Evolutionary conservation across 768 basidiomycete genomes (phyloP), one percentile per base, ranked within the genome.

Genomic region (Boletus rubescentipes): DNA sequence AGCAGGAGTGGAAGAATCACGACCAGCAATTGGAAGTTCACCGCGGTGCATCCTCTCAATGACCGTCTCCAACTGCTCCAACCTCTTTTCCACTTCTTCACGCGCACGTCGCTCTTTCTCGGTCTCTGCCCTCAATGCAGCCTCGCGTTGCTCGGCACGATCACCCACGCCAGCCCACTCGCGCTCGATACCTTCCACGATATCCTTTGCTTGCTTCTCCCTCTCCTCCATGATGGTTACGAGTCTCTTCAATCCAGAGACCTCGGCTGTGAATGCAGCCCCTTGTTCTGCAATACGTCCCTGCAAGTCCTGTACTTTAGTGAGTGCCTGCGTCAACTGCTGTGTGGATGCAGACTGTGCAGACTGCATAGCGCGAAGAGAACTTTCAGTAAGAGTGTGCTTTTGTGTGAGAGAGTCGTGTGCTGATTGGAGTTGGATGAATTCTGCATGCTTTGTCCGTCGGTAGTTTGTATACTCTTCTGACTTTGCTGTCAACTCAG

Each of bases 381-480:
- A 82, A 38, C 84, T 78, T 61, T 89, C 83, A 0, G 83, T 73
- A 34, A 89, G 78, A 0, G 83, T 78, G 55, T 86, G 81, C 6
- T 81, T 82, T 66, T 92, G 84, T 2, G 81, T 79, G 3, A 89
- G 73, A 6, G 84, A 73, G 66, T 97, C 93, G 55, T 90, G 81
- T 16, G 87, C 79, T 5, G 88, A 77, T 67, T 95, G 93, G 1
- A 96, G 77, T 31, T 80, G 81, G 16, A 84, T 74, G 45, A 91
- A 75, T 64, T 95, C 90, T 5, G 86, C 81, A 58, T 90, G 89
- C 71, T 92, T 92, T 26, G 81, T 75, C 35, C 89, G 87, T 47
- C 93, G 81, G 67, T 91, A 91, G 65, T 83, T 89, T 7, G 89
- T 80, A 61, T 86, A 94, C 62, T 94, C 88, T 53, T 93, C 91